Conservation (phyloP, 306 rosid genomes). For the Quercus dentata region DNA sequence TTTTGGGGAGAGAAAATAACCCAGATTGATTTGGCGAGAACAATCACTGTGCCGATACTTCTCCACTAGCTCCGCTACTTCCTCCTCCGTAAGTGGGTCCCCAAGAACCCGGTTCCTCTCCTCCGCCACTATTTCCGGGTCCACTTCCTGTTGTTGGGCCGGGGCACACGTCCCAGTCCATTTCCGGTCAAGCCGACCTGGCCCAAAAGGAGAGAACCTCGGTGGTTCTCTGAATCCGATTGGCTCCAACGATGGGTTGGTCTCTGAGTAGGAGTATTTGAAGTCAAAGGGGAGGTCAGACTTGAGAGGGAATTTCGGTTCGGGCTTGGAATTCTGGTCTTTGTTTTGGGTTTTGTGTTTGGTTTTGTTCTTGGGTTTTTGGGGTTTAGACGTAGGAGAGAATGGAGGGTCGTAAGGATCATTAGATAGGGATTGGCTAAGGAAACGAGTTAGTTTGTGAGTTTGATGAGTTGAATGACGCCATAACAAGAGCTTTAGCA, state of each 20-base stretch:
- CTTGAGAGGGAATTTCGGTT: constrained; percentile 31
- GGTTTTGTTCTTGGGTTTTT: constrained; percentile 23
- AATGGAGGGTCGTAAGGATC: constrained; percentile 73
- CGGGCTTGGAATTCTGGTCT: constrained; percentile 16
- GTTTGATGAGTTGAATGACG: constrained; percentile 7
- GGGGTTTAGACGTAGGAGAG: constrained; percentile 39
- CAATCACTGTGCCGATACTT: constrained; percentile 81
- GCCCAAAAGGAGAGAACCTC: constrained; percentile 85
- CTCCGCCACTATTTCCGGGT: constrained; percentile 29
- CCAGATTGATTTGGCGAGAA: constrained; percentile 74
- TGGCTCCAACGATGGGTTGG: constrained; percentile 42
- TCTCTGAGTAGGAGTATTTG: constrained; percentile 78
- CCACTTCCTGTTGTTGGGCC: constrained; percentile 31
- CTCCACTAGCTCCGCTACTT: constrained; percentile 71
- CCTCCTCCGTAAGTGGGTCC: constrained; percentile 68
- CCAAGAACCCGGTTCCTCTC: constrained; percentile 65
- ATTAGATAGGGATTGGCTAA: constrained; percentile 15
- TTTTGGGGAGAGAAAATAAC: constrained; percentile 21
- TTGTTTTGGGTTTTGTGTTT: constrained; percentile 9
- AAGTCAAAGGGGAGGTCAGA: constrained; percentile 81
- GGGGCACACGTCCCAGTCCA: constrained; percentile 81
- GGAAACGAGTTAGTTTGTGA: constrained; percentile 5
- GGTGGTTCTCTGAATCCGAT: constrained; percentile 87
- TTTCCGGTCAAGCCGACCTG: constrained; percentile 68
- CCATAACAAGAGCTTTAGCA: constrained; percentile 30